Base-by-base conservation (phyloP, 1,139 yeast genomes). In the Pichia sp. region DNA sequence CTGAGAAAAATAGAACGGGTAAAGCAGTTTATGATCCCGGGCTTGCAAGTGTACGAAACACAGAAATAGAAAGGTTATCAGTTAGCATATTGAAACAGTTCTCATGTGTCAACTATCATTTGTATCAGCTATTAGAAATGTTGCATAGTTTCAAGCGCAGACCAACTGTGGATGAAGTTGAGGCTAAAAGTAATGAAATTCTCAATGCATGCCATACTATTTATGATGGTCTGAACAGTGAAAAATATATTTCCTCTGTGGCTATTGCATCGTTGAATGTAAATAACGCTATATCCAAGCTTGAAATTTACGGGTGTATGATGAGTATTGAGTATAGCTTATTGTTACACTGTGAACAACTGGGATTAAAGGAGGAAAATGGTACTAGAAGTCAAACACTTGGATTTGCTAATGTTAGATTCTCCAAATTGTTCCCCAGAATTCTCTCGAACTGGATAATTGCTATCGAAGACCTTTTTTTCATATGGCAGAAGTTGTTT, bases 1-100 rank as follows among this genome's bases (percentile, higher is more conserved):
- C 71, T 26, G 23, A 47, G 26, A 38, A 7, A 16, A 69, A 65
- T 59, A 80, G 76, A 57, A 71, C 76, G 4, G 59, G 59, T 6
- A 47, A 60, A 15, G 69, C 72, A 0, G 56, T 54, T 36, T 67
- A 59, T 51, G 61, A 61, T 10, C 56, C 61, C 3, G 64, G 61
- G 6, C 41, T 47, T 15, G 49, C 60, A 2, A 64, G 62, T 46
- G 48, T 57, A 3, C 31, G 8, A 1, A 54, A 60, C 47, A 31
- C 53, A 11, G 58, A 58, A 8, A 41, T 54, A 11, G 70, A 66
- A 40, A 54, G 49, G 43, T 54, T 60, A 31, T 50, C 58, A 1
- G 53, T 57, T 34, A 54, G 54, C 15, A 59, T 57, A 45, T 52
- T 67, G 11, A 47, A 43, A 13, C 56, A 55, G 10, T 57, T 59